Conservation (phyloP, 257 asterid species). For the Mitragyna speciosa region DNA sequence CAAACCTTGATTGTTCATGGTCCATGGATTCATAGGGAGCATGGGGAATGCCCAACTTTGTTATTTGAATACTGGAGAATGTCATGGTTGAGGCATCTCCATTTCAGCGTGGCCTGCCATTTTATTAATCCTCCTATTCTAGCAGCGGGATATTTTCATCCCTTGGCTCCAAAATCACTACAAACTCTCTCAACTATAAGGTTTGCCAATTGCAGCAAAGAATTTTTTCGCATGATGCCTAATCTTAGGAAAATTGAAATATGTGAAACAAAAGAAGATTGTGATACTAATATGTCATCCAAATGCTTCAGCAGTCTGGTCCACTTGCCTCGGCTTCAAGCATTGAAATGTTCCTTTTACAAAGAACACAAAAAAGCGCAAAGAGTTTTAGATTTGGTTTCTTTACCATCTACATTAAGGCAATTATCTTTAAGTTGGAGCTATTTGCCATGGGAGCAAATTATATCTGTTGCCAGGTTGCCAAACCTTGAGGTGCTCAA, state of each 20-base stretch:
- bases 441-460: slow-evolving; percentile 10
- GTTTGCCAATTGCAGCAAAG: slow-evolving; percentile 23
- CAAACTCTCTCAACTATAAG: slow-evolving; percentile 27
- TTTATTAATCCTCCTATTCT: too few relatives aligned
- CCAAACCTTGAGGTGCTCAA: slow-evolving; percentile 20
- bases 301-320: background rate
- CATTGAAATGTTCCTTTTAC: slow-evolving; percentile 9
- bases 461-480: background rate
- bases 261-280: slow-evolving; percentile 19
- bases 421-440: slow-evolving; percentile 15
- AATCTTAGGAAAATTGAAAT: slow-evolving; percentile 37
- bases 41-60: slow-evolving; percentile 13
- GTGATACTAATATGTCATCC: background rate
- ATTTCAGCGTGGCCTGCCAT: slow-evolving; percentile 19
- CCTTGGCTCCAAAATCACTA: background rate
- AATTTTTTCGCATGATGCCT: slow-evolving; percentile 17
- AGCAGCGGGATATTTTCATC: too few relatives aligned
- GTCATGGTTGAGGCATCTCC: slow-evolving; percentile 30
- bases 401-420: too few relatives aligned
- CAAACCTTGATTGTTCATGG: slow-evolving; percentile 31
- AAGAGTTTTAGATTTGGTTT: too few relatives aligned
- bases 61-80: slow-evolving; percentile 26
- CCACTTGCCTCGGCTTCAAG: background rate
- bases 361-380: background rate
- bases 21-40: background rate